Base-by-base conservation (phyloP, 257 asterid genomes). In the Solanum piurae region DNA sequence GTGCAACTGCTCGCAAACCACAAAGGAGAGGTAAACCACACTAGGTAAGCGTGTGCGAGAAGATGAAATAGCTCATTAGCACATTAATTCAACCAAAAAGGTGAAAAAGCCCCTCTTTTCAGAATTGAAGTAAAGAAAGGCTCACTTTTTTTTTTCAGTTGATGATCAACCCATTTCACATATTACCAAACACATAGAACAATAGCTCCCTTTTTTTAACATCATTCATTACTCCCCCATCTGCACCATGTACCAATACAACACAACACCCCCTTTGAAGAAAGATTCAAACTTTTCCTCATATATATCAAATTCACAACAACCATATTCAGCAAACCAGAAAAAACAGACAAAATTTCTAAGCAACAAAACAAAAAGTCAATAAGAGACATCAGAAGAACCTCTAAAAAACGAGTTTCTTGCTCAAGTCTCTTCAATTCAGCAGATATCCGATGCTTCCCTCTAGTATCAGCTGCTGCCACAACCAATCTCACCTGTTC, bases 381-480 rank as follows among this genome's bases (percentile, higher is more conserved):
- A 33, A 34, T 33, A n/a, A 83, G 9, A 52, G 33, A 82, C 79
- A 85, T 88, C 75, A 42, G 14, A 86, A 89, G 73, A 33, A 95
- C 99, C 98, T 97, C 98, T 92, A 97, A 91, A 89, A 93, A 95
- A 64, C 98, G 96, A 88, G 96, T 87, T 92, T 97, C 99, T 92
- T 97, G 99, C 91, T 95, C 99, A 86, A 95, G 94, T 77, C 98
- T 94, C 94, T 97, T 97, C 93, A 97, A 90, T 94, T 97, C 98
- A 86, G 98, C 98, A 55, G 95, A 92, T 92, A 95, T 91, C 93
- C 93, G 89, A 91, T 97, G 99, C 76, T 95, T 97, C 90, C 98
- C 99, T 92, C 98, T 92, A 20, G 94, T 91, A 91, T 95, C 98
- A 9, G 93, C 33, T 44, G 92, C 92, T 29, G 92, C 95, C 62